Conservation (phyloP, 176 grass and related monocot genomes). For the Triticum dicoccoides region DNA sequence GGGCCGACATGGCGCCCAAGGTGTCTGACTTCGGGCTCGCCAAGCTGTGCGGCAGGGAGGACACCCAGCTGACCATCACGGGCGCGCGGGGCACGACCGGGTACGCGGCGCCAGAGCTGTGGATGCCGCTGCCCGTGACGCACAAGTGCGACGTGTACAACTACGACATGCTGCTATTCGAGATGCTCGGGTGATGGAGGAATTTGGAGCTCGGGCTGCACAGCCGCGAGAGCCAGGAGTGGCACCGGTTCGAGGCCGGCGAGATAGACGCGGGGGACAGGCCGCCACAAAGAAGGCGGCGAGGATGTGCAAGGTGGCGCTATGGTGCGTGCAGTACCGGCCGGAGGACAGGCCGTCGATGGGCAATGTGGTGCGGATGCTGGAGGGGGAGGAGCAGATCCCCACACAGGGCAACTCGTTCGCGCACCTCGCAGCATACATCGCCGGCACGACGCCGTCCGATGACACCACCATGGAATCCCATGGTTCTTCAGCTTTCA, state of each 20-base stretch:
- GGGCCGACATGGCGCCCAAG: conserved; percentile 41
- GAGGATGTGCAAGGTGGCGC: conserved; percentile 58
- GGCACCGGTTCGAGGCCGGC: conserved; percentile 52
- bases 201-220: conserved; percentile 47
- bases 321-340: conserved; percentile 75
- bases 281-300: conserved; percentile 42
- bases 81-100: conserved; percentile 50
- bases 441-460: not conserved
- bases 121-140: conserved; percentile 59
- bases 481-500: not conserved
- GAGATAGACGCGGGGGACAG: not conserved
- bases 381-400: conserved; percentile 65
- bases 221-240: conserved; percentile 53
- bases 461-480: conserved; percentile 3
- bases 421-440: conserved; percentile 21
- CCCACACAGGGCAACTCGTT: conserved; percentile 46
- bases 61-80: conserved; percentile 55
- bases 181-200: conserved; percentile 54
- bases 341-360: conserved; percentile 56
- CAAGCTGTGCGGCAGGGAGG: conserved; percentile 52
- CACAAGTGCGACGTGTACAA: conserved; percentile 76
- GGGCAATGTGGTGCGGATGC: conserved; percentile 63
- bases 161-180: conserved; percentile 74
- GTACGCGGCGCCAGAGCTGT: conserved; percentile 73
- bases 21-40: conserved; percentile 73